These are phyloP conservation scores for Aureobasidium sp. DNA, from an alignment of 2,329 filamentous ascomycete species.

Conservation along the genomic window DNA sequence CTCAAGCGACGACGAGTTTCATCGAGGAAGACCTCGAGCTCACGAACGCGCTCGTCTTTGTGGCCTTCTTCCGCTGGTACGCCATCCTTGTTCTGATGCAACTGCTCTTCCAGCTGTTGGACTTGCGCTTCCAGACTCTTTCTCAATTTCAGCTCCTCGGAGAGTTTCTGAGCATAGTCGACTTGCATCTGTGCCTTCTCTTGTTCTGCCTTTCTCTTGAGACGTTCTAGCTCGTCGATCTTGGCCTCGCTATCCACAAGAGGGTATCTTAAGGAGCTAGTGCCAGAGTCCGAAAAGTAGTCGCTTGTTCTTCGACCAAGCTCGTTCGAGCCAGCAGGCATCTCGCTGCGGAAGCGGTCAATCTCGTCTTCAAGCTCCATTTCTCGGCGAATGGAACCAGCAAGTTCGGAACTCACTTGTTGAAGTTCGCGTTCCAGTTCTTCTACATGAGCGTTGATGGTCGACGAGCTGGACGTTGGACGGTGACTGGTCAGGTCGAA, in stretches of 20 bases:
- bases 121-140: constrained; percentile 77
- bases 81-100: constrained; percentile 44
- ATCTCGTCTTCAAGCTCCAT: constrained; percentile 95
- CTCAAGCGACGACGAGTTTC: constrained; percentile 73
- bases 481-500: constrained; percentile 43
- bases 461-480: constrained; percentile 33
- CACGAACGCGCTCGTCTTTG: constrained; percentile 57
- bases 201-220: constrained; percentile 79
- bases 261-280: constrained; percentile 73
- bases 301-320: constrained; percentile 77
- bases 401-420: constrained; percentile 87
- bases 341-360: constrained; percentile 77
- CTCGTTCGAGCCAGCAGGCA: constrained; percentile 43
- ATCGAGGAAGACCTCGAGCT: constrained; percentile 74
- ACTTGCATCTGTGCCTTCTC: constrained; percentile 81
- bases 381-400: constrained; percentile 85
- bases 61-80: constrained; percentile 27
- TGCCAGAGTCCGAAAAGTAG: constrained; percentile 95
- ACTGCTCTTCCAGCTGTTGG: constrained; percentile 70
- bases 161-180: constrained; percentile 76
- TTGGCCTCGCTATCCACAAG: constrained; percentile 52
- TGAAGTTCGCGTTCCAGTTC: constrained; percentile 93
- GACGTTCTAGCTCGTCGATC: constrained; percentile 68
- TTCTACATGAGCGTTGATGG: constrained; percentile 57
- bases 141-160: constrained; percentile 74